Percentiles rank a stretch among this genome's conserved stretches.
Conservation (phyloP, 805 yeast species). For the Yarrowia deformans region DNA sequence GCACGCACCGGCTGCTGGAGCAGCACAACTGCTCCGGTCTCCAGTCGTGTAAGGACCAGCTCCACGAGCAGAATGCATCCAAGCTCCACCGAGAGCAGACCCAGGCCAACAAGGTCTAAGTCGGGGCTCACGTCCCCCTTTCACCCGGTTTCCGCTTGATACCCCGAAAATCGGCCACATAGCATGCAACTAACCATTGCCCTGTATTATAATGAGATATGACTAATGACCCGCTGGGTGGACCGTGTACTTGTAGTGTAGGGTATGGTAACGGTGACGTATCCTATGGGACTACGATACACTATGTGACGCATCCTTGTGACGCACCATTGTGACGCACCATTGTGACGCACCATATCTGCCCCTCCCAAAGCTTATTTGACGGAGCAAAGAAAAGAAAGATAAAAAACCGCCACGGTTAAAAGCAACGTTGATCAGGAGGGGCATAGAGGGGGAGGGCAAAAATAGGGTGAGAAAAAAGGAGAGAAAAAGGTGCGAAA, state of each 20-base stretch:
- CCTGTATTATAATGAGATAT: conserved; percentile 37
- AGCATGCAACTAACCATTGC: conserved; percentile 18
- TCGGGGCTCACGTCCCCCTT: not conserved
- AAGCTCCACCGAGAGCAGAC: conserved; percentile 86
- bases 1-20: conserved; percentile 85
- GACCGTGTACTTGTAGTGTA: no score
- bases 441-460: not conserved
- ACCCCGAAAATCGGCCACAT: not conserved
- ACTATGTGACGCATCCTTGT: no score
- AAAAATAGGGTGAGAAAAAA: not conserved
- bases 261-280: no score
- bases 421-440: conserved; percentile 30
- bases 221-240: not conserved
- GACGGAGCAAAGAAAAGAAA: conserved; percentile 9
- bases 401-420: conserved; percentile 6
- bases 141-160: not conserved
- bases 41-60: conserved; percentile 78
- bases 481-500: no score
- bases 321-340: not conserved
- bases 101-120: conserved; percentile 69
- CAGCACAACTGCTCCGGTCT: conserved; percentile 82
- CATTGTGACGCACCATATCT: conserved; percentile 13
- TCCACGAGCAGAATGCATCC: conserved; percentile 84
- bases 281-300: no score
- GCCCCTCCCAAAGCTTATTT: conserved; percentile 14